Conservation (phyloP, 2,329 filamentous ascomycete species). For the Diaporthe sp. region DNA sequence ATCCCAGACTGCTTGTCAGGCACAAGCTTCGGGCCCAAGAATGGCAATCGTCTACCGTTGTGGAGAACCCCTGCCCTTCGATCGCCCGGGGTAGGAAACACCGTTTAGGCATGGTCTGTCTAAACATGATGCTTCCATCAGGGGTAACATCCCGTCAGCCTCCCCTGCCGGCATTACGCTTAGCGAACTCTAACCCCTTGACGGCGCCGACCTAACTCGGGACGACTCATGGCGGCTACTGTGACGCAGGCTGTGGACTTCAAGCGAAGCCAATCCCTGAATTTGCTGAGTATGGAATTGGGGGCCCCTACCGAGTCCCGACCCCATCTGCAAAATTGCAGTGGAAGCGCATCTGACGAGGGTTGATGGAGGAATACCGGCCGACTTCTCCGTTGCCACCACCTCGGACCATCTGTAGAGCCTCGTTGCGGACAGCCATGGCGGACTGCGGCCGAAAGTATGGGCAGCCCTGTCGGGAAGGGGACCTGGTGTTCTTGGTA, state of each 20-base stretch:
- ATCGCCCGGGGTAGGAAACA: slow-evolving; percentile 30
- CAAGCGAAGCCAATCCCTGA: background rate
- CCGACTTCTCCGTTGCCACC: slow-evolving; percentile 7
- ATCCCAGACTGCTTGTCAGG: slow-evolving; percentile 15
- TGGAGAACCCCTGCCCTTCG: slow-evolving; percentile 20
- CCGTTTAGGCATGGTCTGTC: background rate
- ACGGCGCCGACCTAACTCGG: slow-evolving; percentile 3
- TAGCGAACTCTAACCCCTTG: slow-evolving; percentile 24
- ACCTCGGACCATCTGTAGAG: slow-evolving; percentile 12
- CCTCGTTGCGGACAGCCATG: background rate
- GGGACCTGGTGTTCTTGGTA: slow-evolving; percentile 14
- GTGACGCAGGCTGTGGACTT: slow-evolving; percentile 20
- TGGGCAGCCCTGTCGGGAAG: background rate
- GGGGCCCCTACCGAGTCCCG: slow-evolving; percentile 4
- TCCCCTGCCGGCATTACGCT: slow-evolving; percentile 17
- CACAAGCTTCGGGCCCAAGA: slow-evolving; percentile 16
- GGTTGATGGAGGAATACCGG: slow-evolving; percentile 5
- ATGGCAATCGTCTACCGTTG: background rate
- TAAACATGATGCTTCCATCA: slow-evolving; percentile 27
- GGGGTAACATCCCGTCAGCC: slow-evolving; percentile 11
- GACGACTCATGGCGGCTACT: slow-evolving; percentile 36
- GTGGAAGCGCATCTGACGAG: slow-evolving; percentile 28
- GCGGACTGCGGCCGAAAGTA: background rate
- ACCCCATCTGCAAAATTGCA: slow-evolving; percentile 35
- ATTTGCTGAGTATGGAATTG: slow-evolving; percentile 3